Percentiles rank a stretch among this genome's conserved stretches.
Evolutionary conservation across 2,329 filamentous ascomycete species (phyloP).

Genomic region (Epichloe sibirici): DNA sequence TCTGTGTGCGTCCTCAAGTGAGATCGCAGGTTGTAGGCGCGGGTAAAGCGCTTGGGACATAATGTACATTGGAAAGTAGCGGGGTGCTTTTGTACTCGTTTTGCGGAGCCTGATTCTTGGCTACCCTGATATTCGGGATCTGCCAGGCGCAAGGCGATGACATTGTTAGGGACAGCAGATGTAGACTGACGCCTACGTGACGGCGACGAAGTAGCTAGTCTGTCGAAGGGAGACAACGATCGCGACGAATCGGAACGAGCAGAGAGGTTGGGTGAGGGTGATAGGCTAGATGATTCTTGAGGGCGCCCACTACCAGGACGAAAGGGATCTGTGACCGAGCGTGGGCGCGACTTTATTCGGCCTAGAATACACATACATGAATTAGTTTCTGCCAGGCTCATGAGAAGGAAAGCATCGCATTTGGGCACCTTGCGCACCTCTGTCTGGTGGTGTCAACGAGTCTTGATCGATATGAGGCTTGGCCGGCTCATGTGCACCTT

Average conservation of each 20-base stretch:
- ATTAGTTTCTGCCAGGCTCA: neutral
- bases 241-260: constrained; percentile 36
- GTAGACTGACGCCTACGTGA: constrained; percentile 45
- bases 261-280: constrained; percentile 36
- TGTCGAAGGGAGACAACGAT: constrained; percentile 48
- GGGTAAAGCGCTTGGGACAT: constrained; percentile 90
- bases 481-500: constrained; percentile 29
- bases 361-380: constrained; percentile 18
- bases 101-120: constrained; percentile 48
- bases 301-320: constrained; percentile 35
- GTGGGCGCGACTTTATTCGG: constrained; percentile 36
- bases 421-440: constrained; percentile 35
- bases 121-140: constrained; percentile 72
- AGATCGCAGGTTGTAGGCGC: constrained; percentile 91
- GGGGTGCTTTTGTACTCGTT: constrained; percentile 92
- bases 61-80: constrained; percentile 91
- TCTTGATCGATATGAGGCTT: constrained; percentile 60
- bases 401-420: neutral
- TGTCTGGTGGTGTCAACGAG: constrained; percentile 70
- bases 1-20: constrained; percentile 95
- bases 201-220: constrained; percentile 28
- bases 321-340: constrained; percentile 49
- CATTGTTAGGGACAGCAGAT: constrained; percentile 48
- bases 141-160: constrained; percentile 77
- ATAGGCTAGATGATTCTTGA: constrained; percentile 29